Percentiles rank a stretch among this genome's conserved stretches.
phyloP scores from a whole-genome alignment of 2,329 filamentous ascomycete species.

The Didymella glomerata region DNA sequence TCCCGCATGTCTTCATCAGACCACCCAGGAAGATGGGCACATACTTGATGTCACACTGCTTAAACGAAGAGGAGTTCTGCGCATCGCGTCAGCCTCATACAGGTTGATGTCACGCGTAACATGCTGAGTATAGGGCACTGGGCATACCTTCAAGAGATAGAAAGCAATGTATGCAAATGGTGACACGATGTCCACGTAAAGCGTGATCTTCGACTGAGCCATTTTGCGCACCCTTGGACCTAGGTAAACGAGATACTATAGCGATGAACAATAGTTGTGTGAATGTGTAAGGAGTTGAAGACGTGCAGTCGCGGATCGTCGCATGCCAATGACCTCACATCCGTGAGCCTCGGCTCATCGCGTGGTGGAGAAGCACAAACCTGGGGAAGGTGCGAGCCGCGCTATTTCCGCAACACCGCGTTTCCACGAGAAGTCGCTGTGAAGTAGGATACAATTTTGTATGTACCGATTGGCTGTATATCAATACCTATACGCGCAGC shows the following conservation, averaged over 20 bases:
- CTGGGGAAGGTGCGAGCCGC: conserved; percentile 4
- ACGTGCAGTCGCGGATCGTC: not conserved
- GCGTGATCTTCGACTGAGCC: conserved; percentile 60
- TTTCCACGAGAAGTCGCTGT: not conserved
- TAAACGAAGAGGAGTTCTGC: conserved; percentile 65
- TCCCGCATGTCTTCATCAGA: conserved; percentile 65
- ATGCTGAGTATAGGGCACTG: not conserved
- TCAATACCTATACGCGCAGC: conserved; percentile 1
- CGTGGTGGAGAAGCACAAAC: conserved; percentile 6
- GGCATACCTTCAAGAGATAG: conserved; percentile 61
- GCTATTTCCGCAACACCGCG: not conserved
- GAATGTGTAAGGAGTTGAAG: not conserved
- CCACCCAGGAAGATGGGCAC: conserved; percentile 68
- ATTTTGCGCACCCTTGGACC: conserved; percentile 43
- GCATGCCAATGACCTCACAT: conserved; percentile 10
- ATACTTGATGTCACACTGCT: conserved; percentile 63
- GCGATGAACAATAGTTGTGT: too few species aligned
- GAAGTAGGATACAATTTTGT: not conserved
- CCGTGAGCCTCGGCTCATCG: conserved; percentile 14
- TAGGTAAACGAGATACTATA: too few species aligned
- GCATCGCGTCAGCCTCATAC: not conserved
- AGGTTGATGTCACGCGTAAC: not conserved
- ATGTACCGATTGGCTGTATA: not conserved
- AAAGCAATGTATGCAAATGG: conserved; percentile 70
- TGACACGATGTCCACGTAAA: conserved; percentile 67